These are phyloP conservation scores for Casuarina equisetifolia DNA, from an alignment of 306 rosid genomes.

Conservation along the genomic window DNA sequence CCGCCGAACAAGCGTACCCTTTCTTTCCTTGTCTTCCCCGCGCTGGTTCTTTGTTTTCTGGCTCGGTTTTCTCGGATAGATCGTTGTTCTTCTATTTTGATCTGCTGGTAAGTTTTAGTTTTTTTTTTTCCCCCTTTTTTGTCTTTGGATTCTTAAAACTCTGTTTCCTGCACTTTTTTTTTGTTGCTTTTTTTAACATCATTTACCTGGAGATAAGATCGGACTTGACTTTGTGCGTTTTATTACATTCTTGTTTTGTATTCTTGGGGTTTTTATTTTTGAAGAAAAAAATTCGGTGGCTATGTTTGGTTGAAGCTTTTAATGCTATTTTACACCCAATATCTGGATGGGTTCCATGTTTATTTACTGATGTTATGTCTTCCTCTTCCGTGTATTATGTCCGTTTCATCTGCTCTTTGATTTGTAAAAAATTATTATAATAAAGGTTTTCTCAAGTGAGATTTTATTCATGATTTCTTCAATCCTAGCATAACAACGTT, in stretches of 20 bases:
- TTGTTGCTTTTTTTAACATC: constrained; percentile 6
- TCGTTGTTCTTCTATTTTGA: constrained; percentile 41
- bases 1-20: constrained; percentile 14
- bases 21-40: constrained; percentile 12
- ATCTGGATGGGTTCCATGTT: neutral
- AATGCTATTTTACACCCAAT: neutral
- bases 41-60: constrained; percentile 28
- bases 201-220: constrained; percentile 40
- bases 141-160: neutral
- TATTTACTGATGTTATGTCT: neutral
- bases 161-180: neutral
- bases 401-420: neutral
- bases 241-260: constrained; percentile 1
- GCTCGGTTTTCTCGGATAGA: constrained; percentile 39
- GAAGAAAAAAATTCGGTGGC: constrained; percentile 1
- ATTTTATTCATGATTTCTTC: constrained; percentile 18
- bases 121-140: neutral
- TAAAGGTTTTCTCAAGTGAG: constrained; percentile 3
- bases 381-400: too few species aligned
- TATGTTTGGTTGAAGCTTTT: constrained; percentile 1
- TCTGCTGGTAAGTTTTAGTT: constrained; percentile 34
- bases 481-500: neutral
- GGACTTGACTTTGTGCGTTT: constrained; percentile 32
- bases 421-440: constrained; percentile 1
- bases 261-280: constrained; percentile 33